Percentiles rank a stretch among this genome's conserved stretches.
Conservation (phyloP, 176 grass and related monocot species). For the Juncus inflexus region DNA sequence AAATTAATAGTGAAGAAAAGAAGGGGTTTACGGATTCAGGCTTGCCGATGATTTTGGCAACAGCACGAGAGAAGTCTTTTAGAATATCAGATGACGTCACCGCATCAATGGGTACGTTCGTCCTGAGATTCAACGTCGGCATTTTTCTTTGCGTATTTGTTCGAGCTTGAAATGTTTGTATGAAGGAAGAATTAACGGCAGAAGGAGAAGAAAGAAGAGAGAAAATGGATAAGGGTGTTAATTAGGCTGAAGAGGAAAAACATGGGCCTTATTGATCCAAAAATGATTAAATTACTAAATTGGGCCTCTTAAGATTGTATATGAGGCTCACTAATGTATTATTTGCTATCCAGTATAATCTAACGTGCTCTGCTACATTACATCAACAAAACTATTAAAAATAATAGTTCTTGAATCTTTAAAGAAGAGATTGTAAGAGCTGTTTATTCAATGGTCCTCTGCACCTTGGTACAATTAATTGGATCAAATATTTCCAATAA, state of each 20-base stretch:
- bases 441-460: too few relatives aligned
- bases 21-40: constrained; percentile 60
- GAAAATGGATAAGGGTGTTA: neutral
- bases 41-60: constrained; percentile 90
- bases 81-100: constrained; percentile 84
- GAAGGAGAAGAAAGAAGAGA: neutral
- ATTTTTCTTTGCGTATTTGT: constrained; percentile 24
- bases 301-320: too few relatives aligned
- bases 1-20: neutral
- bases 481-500: too few relatives aligned
- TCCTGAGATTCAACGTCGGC: constrained; percentile 85
- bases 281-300: too few relatives aligned
- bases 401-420: too few relatives aligned
- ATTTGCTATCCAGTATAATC: too few relatives aligned
- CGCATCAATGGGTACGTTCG: constrained; percentile 86
- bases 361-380: too few relatives aligned
- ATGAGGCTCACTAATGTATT: too few relatives aligned
- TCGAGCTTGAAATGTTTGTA: neutral
- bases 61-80: constrained; percentile 59
- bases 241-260: constrained; percentile 6
- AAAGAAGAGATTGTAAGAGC: too few relatives aligned
- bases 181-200: neutral
- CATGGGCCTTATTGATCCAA: neutral
- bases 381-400: too few relatives aligned
- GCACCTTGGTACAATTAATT: too few relatives aligned